phyloP scores from a whole-genome alignment of 768 basidiomycete genomes.

The Hypholoma fasciculare region DNA sequence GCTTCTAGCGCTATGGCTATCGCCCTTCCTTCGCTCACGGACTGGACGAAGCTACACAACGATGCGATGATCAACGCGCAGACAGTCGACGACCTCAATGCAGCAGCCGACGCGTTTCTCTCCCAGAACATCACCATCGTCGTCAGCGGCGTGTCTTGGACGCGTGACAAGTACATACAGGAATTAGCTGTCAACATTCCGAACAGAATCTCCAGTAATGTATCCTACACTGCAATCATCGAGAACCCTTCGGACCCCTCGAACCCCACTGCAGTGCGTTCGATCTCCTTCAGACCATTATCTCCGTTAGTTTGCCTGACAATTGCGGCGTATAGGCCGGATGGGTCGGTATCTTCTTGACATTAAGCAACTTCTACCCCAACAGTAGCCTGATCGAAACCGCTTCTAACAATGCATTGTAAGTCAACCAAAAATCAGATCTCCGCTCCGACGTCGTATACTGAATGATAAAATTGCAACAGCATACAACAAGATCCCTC shows the following conservation, averaged over 20 bases:
- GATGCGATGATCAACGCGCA: not conserved
- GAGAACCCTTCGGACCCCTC: too few relatives aligned
- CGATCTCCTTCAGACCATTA: too few relatives aligned
- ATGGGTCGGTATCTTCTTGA: not conserved
- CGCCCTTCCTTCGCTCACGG: not conserved
- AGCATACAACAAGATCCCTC: too few relatives aligned
- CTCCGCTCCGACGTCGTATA: too few relatives aligned
- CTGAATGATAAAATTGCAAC: too few relatives aligned
- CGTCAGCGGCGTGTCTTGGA: not conserved
- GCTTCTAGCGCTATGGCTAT: not conserved
- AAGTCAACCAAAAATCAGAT: not conserved
- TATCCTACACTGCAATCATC: too few relatives aligned
- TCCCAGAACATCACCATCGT: not conserved
- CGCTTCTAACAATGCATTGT: not conserved
- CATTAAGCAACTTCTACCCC: not conserved
- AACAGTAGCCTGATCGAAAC: not conserved
- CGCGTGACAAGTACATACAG: not conserved
- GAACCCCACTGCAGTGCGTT: too few relatives aligned
- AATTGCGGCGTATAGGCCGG: not conserved
- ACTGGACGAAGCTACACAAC: not conserved
- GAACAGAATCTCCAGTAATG: not conserved
- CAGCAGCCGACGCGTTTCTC: not conserved
- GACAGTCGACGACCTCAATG: not conserved
- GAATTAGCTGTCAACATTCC: not conserved
- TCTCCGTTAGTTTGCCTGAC: too few relatives aligned